phyloP scores from a whole-genome alignment of 345 rosid species.

The Passiflora organensis region DNA sequence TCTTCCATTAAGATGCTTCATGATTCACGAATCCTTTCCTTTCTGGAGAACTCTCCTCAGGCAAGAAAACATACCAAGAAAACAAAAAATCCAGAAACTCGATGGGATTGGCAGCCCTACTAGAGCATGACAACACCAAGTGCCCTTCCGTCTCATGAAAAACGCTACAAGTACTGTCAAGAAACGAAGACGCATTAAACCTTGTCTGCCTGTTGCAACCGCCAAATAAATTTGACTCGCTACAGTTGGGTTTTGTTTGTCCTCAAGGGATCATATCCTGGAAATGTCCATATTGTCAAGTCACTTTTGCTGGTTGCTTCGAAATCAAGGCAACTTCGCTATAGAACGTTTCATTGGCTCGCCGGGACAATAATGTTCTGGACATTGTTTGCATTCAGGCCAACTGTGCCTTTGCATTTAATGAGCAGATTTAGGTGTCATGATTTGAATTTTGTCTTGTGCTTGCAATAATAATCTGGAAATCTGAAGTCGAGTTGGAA shows the following conservation, averaged over 20 bases:
- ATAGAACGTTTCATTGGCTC: background rate
- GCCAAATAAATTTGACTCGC: background rate
- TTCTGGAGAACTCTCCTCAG: too few relatives aligned
- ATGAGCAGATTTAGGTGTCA: background rate
- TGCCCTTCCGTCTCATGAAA: slow-evolving; percentile 1
- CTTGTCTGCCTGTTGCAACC: background rate
- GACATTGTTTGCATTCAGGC: background rate
- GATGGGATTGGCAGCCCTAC: too few relatives aligned
- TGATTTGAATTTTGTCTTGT: background rate
- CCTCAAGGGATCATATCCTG: background rate
- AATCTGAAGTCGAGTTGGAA: background rate
- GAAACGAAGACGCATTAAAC: slow-evolving; percentile 10
- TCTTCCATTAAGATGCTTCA: too few relatives aligned
- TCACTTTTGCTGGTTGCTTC: background rate
- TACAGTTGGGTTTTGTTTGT: too few relatives aligned
- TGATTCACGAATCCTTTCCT: too few relatives aligned
- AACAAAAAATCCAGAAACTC: background rate
- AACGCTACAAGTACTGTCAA: background rate
- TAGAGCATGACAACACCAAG: background rate
- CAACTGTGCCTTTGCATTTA: background rate
- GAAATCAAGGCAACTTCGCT: background rate
- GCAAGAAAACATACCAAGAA: too few relatives aligned
- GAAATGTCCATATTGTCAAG: background rate
- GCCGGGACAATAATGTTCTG: background rate
- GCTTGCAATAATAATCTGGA: background rate